Percentiles rank a stretch among this genome's conserved stretches.
These are phyloP conservation scores for Tetraselmis chui DNA, from an alignment of 139 green algal genomes.

Conservation along the genomic window DNA sequence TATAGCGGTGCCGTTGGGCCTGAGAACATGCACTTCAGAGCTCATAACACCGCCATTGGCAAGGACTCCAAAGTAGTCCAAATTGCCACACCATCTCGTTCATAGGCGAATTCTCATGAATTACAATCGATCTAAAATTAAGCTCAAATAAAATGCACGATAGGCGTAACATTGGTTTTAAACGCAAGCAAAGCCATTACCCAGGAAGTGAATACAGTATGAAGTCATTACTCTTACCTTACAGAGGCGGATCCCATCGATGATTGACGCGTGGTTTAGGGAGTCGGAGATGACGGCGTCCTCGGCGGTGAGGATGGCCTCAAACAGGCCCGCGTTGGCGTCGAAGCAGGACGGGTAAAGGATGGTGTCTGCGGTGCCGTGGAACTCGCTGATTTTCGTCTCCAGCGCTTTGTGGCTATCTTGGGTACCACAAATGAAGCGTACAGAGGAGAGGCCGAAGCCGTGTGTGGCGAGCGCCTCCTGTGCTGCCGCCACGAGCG, in stretches of 20 bases:
- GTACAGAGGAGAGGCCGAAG: conserved; percentile 51
- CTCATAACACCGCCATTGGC: too few relatives aligned
- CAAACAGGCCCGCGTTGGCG: conserved; percentile 66
- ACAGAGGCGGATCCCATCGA: conserved; percentile 68
- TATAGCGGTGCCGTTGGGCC: conserved; percentile 39
- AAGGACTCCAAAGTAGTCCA: too few relatives aligned
- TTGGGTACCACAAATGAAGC: conserved; percentile 66
- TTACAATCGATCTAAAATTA: too few relatives aligned
- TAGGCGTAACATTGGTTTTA: too few relatives aligned
- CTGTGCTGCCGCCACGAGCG: conserved; percentile 39
- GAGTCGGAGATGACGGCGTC: conserved; percentile 58
- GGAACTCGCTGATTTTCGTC: conserved; percentile 39
- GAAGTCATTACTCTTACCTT: conserved; percentile 50
- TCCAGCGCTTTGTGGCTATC: conserved; percentile 45
- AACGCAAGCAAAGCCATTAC: too few relatives aligned
- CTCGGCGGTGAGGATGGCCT: conserved; percentile 50
- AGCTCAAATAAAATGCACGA: too few relatives aligned
- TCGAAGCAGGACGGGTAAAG: conserved; percentile 66
- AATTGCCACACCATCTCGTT: too few relatives aligned
- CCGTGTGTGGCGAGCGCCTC: conserved; percentile 46
- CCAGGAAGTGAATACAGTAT: too few relatives aligned
- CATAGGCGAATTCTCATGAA: too few relatives aligned
- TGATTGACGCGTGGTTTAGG: conserved; percentile 72
- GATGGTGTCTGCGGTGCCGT: conserved; percentile 53
- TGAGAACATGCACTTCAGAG: too few relatives aligned